Evolutionary conservation across 495 filamentous ascomycete genomes (phyloP).

Genomic region (Hyaloscypha finlandica): DNA sequence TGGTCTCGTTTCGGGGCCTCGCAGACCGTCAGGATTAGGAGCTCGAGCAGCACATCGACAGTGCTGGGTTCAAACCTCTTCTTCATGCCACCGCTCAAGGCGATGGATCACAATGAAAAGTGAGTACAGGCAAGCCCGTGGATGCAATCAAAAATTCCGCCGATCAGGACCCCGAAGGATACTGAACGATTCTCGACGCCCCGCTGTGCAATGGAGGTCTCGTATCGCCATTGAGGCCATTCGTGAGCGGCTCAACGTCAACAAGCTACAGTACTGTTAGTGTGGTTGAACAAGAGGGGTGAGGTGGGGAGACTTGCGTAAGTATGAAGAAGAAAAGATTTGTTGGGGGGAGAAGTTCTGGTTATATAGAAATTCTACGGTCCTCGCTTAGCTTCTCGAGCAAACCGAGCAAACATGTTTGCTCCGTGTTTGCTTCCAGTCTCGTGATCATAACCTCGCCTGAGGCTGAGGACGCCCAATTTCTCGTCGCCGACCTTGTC

Average conservation of each 20-base stretch:
- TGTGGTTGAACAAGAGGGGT: slow-evolving; percentile 11
- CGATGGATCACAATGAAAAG: slow-evolving; percentile 55
- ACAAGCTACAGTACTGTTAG: slow-evolving; percentile 27
- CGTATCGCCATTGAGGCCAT: slow-evolving; percentile 38
- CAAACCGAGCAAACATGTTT: slow-evolving; percentile 17
- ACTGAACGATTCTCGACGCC: slow-evolving; percentile 65
- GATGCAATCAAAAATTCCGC: slow-evolving; percentile 68
- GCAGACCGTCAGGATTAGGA: too few relatives aligned
- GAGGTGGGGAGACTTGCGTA: background rate
- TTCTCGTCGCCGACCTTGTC: too few relatives aligned
- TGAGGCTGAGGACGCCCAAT: too few relatives aligned
- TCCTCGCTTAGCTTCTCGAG: background rate
- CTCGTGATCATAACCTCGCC: background rate
- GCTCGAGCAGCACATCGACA: too few relatives aligned
- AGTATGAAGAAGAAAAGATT: slow-evolving; percentile 14
- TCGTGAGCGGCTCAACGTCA: slow-evolving; percentile 25
- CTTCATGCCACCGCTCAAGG: slow-evolving; percentile 26
- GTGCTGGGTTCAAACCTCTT: background rate
- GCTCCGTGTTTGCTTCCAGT: background rate
- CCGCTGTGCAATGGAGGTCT: slow-evolving; percentile 79
- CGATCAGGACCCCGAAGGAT: slow-evolving; percentile 69
- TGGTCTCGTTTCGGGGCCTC: too few relatives aligned
- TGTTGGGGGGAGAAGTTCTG: slow-evolving; percentile 1
- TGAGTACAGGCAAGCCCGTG: slow-evolving; percentile 13
- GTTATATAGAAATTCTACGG: slow-evolving; percentile 12